phyloP scores from a whole-genome alignment of 768 basidiomycete species.

The Tulasnella sp. region DNA sequence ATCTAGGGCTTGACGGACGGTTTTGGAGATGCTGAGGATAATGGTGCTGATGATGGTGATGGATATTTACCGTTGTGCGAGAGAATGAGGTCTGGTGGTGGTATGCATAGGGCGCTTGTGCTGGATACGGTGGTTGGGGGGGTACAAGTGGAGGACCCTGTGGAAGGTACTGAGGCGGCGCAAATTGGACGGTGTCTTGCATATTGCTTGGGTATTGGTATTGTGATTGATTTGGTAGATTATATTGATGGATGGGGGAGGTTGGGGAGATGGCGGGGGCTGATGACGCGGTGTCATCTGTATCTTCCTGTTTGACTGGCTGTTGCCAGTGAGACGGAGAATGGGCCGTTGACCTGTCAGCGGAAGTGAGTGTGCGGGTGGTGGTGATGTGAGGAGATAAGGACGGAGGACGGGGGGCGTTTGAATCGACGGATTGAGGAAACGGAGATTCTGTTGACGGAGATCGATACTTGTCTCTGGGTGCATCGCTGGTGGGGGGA shows the following conservation, averaged over 20 bases:
- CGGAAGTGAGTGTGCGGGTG: conserved; percentile 7
- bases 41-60: conserved; percentile 10
- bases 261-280: conserved; percentile 3
- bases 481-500: background rate
- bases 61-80: background rate
- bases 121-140: background rate
- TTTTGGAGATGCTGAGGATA: background rate
- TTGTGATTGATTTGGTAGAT: background rate
- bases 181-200: background rate
- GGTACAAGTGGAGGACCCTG: background rate
- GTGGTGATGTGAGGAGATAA: conserved; percentile 2
- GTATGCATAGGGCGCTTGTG: background rate
- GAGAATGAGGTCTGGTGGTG: background rate
- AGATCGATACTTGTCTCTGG: background rate
- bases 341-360: conserved; percentile 10
- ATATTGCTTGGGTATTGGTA: background rate
- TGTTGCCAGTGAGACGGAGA: background rate
- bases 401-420: background rate
- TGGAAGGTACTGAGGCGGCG: background rate
- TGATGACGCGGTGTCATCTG: conserved; percentile 2
- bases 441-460: background rate
- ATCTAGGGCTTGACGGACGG: background rate
- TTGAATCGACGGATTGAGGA: background rate
- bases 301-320: conserved; percentile 1
- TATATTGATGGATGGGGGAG: conserved; percentile 1